Conservation (phyloP, 2,329 filamentous ascomycete species). For the Neofusicoccum laricinum region DNA sequence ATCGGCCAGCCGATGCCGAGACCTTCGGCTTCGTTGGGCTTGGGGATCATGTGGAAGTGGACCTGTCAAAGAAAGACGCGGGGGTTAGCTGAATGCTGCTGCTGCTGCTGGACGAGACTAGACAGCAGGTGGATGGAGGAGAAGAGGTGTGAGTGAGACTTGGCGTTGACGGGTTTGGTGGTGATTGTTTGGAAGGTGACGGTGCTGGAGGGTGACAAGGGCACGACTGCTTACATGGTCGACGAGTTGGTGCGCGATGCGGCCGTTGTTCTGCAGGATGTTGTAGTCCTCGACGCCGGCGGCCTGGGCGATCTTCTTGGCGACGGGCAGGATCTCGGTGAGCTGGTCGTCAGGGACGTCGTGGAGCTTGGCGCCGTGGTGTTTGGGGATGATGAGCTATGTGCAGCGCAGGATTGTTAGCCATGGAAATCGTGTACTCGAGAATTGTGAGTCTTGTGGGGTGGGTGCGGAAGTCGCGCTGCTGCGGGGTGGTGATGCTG, state of each 20-base stretch:
- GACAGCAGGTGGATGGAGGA: not conserved
- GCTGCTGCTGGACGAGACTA: too few species aligned
- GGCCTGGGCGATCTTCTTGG: conserved; percentile 81
- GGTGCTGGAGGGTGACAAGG: not conserved
- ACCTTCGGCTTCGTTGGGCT: conserved; percentile 80
- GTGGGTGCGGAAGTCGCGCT: too few species aligned
- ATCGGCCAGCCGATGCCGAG: conserved; percentile 78
- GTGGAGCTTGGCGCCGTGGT: conserved; percentile 84
- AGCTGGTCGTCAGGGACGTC: conserved; percentile 92
- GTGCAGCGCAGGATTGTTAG: not conserved
- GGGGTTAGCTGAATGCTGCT: too few species aligned
- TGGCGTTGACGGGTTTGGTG: not conserved
- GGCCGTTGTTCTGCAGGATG: conserved; percentile 92
- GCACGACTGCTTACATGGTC: conserved; percentile 66
- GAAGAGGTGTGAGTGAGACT: not conserved
- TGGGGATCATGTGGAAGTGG: conserved; percentile 97
- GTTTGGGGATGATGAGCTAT: conserved; percentile 93
- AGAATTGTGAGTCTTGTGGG: not conserved
- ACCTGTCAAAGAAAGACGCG: conserved; percentile 51
- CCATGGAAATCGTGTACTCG: not conserved
- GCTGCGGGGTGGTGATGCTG: too few species aligned
- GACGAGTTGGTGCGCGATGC: conserved; percentile 86
- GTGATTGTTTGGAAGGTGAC: not conserved
- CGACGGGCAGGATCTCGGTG: conserved; percentile 76
- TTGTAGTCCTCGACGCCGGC: conserved; percentile 82